These are phyloP conservation scores for Stramenopiles sp. DNA, from an alignment of 352 stramenopile species.

Conservation along the genomic window DNA sequence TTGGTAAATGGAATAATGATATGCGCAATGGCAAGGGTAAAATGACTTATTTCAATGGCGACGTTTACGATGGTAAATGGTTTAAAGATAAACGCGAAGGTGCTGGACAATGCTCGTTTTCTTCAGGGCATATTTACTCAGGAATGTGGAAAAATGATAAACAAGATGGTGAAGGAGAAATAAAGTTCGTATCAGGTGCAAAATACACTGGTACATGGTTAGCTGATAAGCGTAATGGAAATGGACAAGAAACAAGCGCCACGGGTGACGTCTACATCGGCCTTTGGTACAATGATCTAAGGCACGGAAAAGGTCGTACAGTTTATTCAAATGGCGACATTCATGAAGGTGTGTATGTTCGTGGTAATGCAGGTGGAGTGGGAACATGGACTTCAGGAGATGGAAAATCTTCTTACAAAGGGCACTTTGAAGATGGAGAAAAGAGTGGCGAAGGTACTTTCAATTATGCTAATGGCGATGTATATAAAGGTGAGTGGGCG, in stretches of 20 bases:
- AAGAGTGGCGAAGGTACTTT: conserved; percentile 27
- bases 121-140: neutral
- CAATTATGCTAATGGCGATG: conserved; percentile 18
- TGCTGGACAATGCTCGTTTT: neutral
- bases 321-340: conserved; percentile 18
- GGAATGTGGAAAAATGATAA: conserved; percentile 1
- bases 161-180: neutral
- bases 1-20: conserved; percentile 3
- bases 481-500: conserved; percentile 30
- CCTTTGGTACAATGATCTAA: conserved; percentile 20
- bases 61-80: conserved; percentile 1
- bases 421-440: conserved; percentile 34
- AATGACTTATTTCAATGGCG: neutral
- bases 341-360: conserved; percentile 20
- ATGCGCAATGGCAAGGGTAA: conserved; percentile 7
- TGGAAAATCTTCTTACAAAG: conserved; percentile 33
- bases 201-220: conserved; percentile 1
- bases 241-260: neutral
- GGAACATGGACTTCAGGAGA: conserved; percentile 18
- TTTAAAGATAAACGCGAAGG: neutral
- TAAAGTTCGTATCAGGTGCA: neutral
- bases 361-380: conserved; percentile 19
- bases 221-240: neutral
- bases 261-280: neutral
- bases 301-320: conserved; percentile 21